Percentiles rank a stretch among this genome's conserved stretches.
Conservation (phyloP, 108 stramenopile genomes). For the Licmophora abbreviata region DNA sequence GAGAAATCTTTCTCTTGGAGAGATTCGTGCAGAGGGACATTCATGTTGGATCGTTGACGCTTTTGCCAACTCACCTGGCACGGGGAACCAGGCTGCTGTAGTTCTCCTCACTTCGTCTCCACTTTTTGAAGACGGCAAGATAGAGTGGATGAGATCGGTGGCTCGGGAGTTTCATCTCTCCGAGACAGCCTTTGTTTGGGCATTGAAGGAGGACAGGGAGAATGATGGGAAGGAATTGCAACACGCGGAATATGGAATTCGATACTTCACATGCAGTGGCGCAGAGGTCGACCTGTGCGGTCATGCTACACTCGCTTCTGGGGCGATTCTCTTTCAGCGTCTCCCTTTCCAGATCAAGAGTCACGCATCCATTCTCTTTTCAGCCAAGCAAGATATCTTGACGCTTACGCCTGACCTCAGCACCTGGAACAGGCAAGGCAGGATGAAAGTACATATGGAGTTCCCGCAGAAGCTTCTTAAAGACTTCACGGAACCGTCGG, state of each 20-base stretch:
- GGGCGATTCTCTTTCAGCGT: slow-evolving; percentile 39
- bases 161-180: slow-evolving; percentile 90
- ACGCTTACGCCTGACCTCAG: not conserved
- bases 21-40: slow-evolving; percentile 3
- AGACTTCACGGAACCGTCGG: slow-evolving; percentile 15
- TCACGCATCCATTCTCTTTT: slow-evolving; percentile 29
- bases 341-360: slow-evolving; percentile 14
- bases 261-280: slow-evolving; percentile 60
- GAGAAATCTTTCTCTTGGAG: slow-evolving; percentile 14
- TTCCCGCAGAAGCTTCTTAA: slow-evolving; percentile 34
- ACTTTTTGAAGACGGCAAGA: slow-evolving; percentile 12
- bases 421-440: slow-evolving; percentile 3
- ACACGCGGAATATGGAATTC: slow-evolving; percentile 51
- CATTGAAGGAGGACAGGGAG: not conserved
- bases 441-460: slow-evolving; percentile 31
- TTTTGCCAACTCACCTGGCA: slow-evolving; percentile 68
- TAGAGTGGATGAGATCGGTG: slow-evolving; percentile 85
- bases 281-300: slow-evolving; percentile 91
- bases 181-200: slow-evolving; percentile 90
- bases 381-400: slow-evolving; percentile 41
- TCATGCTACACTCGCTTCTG: slow-evolving; percentile 79
- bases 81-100: slow-evolving; percentile 95
- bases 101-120: slow-evolving; percentile 46
- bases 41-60: slow-evolving; percentile 74
- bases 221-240: not conserved